Base-by-base conservation (phyloP, 2,329 filamentous ascomycete genomes). In the Pseudopithomyces maydicus region DNA sequence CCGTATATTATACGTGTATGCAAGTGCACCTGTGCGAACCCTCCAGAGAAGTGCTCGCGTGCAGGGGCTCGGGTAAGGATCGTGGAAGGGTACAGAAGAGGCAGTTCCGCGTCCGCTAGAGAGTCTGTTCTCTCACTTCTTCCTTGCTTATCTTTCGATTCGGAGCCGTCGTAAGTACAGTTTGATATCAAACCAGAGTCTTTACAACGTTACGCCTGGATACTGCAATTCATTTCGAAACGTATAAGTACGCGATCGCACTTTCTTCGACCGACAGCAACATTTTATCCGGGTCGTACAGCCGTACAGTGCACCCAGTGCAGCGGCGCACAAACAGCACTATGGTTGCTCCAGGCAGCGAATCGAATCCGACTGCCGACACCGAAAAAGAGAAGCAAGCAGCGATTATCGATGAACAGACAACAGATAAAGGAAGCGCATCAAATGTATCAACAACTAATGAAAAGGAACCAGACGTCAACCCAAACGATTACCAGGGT, bases 281-380 rank as follows among this genome's bases (percentile, higher is more conserved):
- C 47, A 23, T 41, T 51, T 39, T 51, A 51, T 35, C 48, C 48
- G 38, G 48, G 20, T 43, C 22, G 36, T 51, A 17, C 48, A 14
- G 38, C 38, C 17, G 23, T 23, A n/a, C 11, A 33, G 48, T 43
- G 48, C 17, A 19, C 8, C 20, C 26, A 26, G 26, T 33, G 38
- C 42, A 23, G 42, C 48, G 17, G 38, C n/a, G 38, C 48, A 38
- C 35, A 50, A 33, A 50, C 33, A 17, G 6, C 35, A 19, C 33
- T 14, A 49, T 49, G 46, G 26, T 17, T 17, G 26, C 42, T 42
- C 48, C 29, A 36, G 50, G 45, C 15, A 36, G 20, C 4, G 50
- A 45, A 14, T 15, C 29, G 39, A 38, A 52, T 42, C 33, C 29
- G 32, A 17, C 15, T 19, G 17, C 26, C 39, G 39, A 35, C 14